phyloP scores from a whole-genome alignment of 441 rosid species.

The Melastoma candidum region DNA sequence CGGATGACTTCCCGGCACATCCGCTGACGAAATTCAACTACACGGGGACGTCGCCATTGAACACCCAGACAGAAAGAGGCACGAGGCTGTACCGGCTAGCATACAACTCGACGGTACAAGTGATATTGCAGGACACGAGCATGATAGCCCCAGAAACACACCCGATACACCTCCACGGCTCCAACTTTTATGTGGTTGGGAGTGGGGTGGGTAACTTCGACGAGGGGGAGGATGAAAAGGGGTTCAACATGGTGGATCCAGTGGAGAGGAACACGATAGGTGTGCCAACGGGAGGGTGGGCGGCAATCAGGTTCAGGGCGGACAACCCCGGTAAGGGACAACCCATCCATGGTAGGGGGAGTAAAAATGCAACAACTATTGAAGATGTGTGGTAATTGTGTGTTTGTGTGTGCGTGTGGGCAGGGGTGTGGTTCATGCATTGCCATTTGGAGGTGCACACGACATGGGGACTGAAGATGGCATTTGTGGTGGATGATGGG shows the following conservation, averaged over 20 bases:
- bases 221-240: background rate
- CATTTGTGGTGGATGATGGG: slow-evolving; percentile 15
- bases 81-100: slow-evolving; percentile 13
- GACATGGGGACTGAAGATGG: slow-evolving; percentile 20
- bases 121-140: slow-evolving; percentile 13
- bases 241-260: slow-evolving; percentile 15
- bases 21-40: slow-evolving; percentile 9
- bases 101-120: slow-evolving; percentile 13
- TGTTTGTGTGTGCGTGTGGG: background rate
- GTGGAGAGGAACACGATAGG: slow-evolving; percentile 18
- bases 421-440: slow-evolving; percentile 21
- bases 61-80: slow-evolving; percentile 8
- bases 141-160: slow-evolving; percentile 16
- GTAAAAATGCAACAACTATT: no score
- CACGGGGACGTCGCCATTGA: slow-evolving; percentile 12
- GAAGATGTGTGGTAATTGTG: no score
- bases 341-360: no score
- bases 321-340: slow-evolving; percentile 14
- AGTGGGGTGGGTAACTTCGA: slow-evolving; percentile 14
- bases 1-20: slow-evolving; percentile 17
- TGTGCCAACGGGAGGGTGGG: slow-evolving; percentile 12
- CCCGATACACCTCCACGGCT: slow-evolving; percentile 19
- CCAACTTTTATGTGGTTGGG: slow-evolving; percentile 14
- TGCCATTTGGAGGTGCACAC: slow-evolving; percentile 3
- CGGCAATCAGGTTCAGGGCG: slow-evolving; percentile 4